phyloP scores from a whole-genome alignment of 169 alveolate genomes.

The Perkinsus marinus region DNA sequence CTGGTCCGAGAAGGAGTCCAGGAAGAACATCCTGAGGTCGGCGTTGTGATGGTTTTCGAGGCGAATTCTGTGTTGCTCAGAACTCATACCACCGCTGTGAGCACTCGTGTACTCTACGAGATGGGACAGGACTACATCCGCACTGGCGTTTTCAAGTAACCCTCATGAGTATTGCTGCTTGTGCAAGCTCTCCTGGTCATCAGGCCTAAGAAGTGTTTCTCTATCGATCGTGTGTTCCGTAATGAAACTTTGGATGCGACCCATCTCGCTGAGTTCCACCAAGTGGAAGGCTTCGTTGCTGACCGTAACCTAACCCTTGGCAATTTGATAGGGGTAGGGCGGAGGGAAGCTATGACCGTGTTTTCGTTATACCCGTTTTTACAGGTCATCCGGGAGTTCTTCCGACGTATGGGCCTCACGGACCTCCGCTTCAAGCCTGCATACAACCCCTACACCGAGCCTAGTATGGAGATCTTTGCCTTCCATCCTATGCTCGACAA shows the following conservation, averaged over 20 bases:
- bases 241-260: conserved; percentile 98
- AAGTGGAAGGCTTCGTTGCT: conserved; percentile 83
- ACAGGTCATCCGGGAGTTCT: conserved; percentile 58
- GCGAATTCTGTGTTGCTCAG: conserved; percentile 41
- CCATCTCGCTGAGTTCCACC: conserved; percentile 99
- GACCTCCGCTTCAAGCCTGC: conserved; percentile 92
- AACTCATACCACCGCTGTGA: conserved; percentile 98
- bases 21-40: conserved; percentile 38
- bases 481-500: conserved; percentile 83
- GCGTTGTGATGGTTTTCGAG: neutral
- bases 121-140: conserved; percentile 75
- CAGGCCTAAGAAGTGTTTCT: conserved; percentile 84
- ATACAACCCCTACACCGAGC: conserved; percentile 99
- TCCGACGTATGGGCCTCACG: conserved; percentile 33
- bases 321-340: conserved; percentile 63
- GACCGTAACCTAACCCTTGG: conserved; percentile 73
- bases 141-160: neutral
- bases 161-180: neutral
- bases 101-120: conserved; percentile 79
- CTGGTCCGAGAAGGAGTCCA: conserved; percentile 79
- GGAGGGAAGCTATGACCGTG: no score
- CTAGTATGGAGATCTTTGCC: conserved; percentile 97
- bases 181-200: neutral
- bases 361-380: conserved; percentile 77
- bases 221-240: conserved; percentile 98